Base-by-base conservation (phyloP, 2,329 filamentous ascomycete genomes). In the Orbilia ellipsospora region DNA sequence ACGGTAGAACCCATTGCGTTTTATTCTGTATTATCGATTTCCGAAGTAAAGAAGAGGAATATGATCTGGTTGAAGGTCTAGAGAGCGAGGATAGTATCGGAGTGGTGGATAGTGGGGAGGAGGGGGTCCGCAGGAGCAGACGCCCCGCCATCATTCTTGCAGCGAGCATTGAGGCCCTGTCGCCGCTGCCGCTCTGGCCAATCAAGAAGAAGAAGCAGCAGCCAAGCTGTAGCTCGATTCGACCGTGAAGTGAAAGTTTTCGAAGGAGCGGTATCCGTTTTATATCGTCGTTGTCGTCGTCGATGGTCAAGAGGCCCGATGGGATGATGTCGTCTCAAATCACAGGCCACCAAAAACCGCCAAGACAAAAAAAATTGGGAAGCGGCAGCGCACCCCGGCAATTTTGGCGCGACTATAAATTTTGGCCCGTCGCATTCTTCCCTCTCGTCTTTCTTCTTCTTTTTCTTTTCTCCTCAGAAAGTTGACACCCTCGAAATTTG, bases 401-500 rank as follows among this genome's bases (percentile, higher is more conserved):
- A 23, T 36, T 31, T 23, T 16, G 52, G 15, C 16, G 18, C 56
- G n/a, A 13, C 56, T 69, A 75, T 75, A 75, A 74, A 74, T 74
- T 74, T 57, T 8, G 15, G 50, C 28, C 20, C 42, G 15, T 45
- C 45, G 20, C 18, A 36, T 61, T 31, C 23, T 13, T 54, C 2
- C 10, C 31, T 23, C 61, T 23, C 23, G 23, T 23, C 23, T 23
- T 67, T 66, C 55, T 51, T 69, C 59, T 64, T 59, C 36, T 54
- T 61, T 28, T 48, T 72, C 48, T 72, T 67, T 52, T 76, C 73
- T 77, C 73, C 73, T 67, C 42, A 60, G 73, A 77, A 77, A 77
- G 73, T 77, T 77, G 73, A 77, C 60, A 77, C 73, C 73, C 73
- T 72, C 66, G 73, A 77, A 77, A 77, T 77, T 77, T 77, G 73